Percentiles rank a stretch among this genome's conserved stretches.
Evolutionary conservation across 768 basidiomycete genomes (phyloP).

Genomic region (Amanita rubescens): DNA sequence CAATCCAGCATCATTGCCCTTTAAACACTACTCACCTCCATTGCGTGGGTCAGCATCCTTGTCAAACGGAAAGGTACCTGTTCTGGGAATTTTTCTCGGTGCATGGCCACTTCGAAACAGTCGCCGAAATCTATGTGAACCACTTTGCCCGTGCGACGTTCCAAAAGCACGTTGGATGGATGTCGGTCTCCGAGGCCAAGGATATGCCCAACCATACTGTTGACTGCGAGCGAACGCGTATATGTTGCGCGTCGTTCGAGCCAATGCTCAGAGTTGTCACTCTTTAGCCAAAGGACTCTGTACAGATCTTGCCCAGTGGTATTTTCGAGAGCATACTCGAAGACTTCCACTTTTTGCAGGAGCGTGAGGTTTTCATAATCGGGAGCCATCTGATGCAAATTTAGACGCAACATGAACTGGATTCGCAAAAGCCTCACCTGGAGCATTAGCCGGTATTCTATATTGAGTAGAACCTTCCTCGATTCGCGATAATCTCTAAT

Average conservation of each 20-base stretch:
- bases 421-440: conserved; percentile 52
- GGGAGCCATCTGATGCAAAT: conserved; percentile 81
- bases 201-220: conserved; percentile 98
- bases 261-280: conserved; percentile 94
- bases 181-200: conserved; percentile 94
- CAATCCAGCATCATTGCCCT: conserved; percentile 6
- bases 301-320: conserved; percentile 98
- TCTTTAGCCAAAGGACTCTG: conserved; percentile 94
- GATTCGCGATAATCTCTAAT: conserved; percentile 96
- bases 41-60: conserved; percentile 96
- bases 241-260: conserved; percentile 93
- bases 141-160: conserved; percentile 75
- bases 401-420: conserved; percentile 2
- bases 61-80: conserved; percentile 98
- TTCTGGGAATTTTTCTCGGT: conserved; percentile 97
- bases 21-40: conserved; percentile 69
- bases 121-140: conserved; percentile 99
- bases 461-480: conserved; percentile 92
- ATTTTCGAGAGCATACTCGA: conserved; percentile 97
- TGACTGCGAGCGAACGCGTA: conserved; percentile 91
- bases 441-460: conserved; percentile 97
- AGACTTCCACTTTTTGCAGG: conserved; percentile 97
- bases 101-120: conserved; percentile 98
- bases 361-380: conserved; percentile 94
- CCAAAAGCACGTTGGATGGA: conserved; percentile 84